Evolutionary conservation across 805 yeast species (phyloP).

Genomic region (baker's yeast (Saccharomyces cerevisiae)): DNA sequence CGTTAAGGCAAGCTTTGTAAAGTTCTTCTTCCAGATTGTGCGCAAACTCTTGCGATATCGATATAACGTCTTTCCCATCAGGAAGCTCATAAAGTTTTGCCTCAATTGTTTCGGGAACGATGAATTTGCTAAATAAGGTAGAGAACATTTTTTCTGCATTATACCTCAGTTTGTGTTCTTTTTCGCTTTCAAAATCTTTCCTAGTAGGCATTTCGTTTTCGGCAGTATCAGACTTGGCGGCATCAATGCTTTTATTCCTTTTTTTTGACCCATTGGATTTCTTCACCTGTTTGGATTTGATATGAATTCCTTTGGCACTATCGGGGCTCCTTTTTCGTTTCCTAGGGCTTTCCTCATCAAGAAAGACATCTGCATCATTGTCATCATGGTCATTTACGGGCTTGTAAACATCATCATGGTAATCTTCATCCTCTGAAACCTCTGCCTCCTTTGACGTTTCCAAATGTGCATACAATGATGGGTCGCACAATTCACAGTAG

Average conservation of each 20-base stretch:
- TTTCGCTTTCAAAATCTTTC: constrained; percentile 8
- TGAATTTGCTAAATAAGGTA: constrained; percentile 35
- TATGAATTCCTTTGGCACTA: not conserved
- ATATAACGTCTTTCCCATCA: constrained; percentile 24
- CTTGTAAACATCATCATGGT: constrained; percentile 3
- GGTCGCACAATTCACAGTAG: constrained; percentile 48
- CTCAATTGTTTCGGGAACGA: constrained; percentile 24
- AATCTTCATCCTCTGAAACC: constrained; percentile 3
- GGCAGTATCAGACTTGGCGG: constrained; percentile 1
- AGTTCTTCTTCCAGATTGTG: constrained; percentile 44
- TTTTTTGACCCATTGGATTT: constrained; percentile 1
- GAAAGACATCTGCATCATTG: constrained; percentile 5
- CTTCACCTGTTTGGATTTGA: not conserved
- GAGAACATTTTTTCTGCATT: constrained; percentile 46
- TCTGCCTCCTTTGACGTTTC: constrained; percentile 19
- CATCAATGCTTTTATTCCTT: not conserved
- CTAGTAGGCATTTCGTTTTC: constrained; percentile 4
- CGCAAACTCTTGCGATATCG: constrained; percentile 40
- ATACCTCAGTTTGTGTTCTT: constrained; percentile 34
- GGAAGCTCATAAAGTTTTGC: constrained; percentile 20
- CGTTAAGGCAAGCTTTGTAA: constrained; percentile 32
- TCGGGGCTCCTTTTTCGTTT: not conserved
- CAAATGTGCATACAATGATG: constrained; percentile 32
- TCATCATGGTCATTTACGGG: constrained; percentile 4
- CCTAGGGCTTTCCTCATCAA: constrained; percentile 4